Base-by-base conservation (phyloP, 208 protist genomes). In the Trypanosoma theileri region DNA sequence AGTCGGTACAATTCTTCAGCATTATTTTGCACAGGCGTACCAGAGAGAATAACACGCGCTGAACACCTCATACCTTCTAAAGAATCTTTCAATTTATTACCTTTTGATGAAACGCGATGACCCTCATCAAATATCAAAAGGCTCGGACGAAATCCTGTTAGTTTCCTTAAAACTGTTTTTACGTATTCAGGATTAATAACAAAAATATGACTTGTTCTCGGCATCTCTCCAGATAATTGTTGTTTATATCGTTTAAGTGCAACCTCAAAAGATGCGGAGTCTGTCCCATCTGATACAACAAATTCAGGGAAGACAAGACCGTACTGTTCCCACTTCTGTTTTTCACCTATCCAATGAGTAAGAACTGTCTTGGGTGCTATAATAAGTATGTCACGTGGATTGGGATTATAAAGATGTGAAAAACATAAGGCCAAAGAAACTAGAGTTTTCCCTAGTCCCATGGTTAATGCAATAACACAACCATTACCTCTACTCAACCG, bases 371-470 rank as follows among this genome's bases (percentile, higher is more conserved):
- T 95, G 1, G 92, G 89, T 17, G 80, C 75, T 28, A 97, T 42
- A 66, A 97, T 87, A 35, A 97, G 79, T 22, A 97, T 67, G 68
- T 94, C 85, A 9, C 59, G 56, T 35, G 79, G 41, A 11, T 73
- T 76, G 28, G 62, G 51, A 14, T 77, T 17, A 61, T 82, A 71
- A 63, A 91, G 64, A 60, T 84, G 69, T 16, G 92, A 93, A 73
- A 82, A 95, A 62, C 84, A 91, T 26, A 91, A 40, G 3, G 80
- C 77, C 42, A 95, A 76, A 14, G 89, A 87, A 41, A 97, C 82
- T 1, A 97, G 84, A 16, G 92, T 95, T 65, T 97, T 95, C 26
- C 92, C 92, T 8, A 97, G 78, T n/a, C 92, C 92, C 92, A 97
- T 96, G 13, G 81, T 91, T 81, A 96, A 83, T 0, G 88, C 86